phyloP scores from a whole-genome alignment of 768 basidiomycete species.

The Tricholoma matsutake region DNA sequence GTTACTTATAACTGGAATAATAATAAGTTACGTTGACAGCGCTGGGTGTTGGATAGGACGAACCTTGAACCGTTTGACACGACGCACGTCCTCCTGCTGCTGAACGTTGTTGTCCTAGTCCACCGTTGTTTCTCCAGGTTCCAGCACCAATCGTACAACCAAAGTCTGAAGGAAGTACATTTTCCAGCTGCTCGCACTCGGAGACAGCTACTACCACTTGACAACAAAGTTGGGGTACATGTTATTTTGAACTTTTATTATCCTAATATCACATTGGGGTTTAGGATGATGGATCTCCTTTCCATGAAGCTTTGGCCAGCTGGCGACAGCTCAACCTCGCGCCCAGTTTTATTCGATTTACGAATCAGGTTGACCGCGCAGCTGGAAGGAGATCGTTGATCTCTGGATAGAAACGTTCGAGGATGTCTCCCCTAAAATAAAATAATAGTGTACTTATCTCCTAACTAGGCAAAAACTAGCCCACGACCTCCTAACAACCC shows the following conservation, averaged over 20 bases:
- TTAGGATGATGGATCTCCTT: slow-evolving; percentile 77
- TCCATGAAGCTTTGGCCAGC: slow-evolving; percentile 67
- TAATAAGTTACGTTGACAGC: neutral
- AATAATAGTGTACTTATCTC: slow-evolving; percentile 48
- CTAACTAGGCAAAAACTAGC: slow-evolving; percentile 54
- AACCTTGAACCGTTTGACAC: slow-evolving; percentile 2
- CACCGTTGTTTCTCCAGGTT: too few species aligned
- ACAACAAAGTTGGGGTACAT: slow-evolving; percentile 57
- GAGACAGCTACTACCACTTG: slow-evolving; percentile 50
- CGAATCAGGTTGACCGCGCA: slow-evolving; percentile 56
- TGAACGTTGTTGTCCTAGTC: neutral
- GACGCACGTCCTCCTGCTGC: neutral
- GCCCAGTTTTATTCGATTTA: slow-evolving; percentile 69
- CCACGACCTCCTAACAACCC: slow-evolving; percentile 74
- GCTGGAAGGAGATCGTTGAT: slow-evolving; percentile 62
- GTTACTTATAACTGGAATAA: too few species aligned
- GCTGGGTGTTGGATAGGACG: neutral
- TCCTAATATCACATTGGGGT: neutral
- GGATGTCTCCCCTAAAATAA: slow-evolving; percentile 3
- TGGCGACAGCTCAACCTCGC: slow-evolving; percentile 82
- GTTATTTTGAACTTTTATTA: neutral
- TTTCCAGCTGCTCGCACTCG: slow-evolving; percentile 61
- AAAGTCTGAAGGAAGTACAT: slow-evolving; percentile 66
- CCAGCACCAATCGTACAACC: slow-evolving; percentile 76
- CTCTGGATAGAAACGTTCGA: slow-evolving; percentile 64